Conservation (phyloP, 106 monocot genomes). For the Cymbidium sinense region DNA sequence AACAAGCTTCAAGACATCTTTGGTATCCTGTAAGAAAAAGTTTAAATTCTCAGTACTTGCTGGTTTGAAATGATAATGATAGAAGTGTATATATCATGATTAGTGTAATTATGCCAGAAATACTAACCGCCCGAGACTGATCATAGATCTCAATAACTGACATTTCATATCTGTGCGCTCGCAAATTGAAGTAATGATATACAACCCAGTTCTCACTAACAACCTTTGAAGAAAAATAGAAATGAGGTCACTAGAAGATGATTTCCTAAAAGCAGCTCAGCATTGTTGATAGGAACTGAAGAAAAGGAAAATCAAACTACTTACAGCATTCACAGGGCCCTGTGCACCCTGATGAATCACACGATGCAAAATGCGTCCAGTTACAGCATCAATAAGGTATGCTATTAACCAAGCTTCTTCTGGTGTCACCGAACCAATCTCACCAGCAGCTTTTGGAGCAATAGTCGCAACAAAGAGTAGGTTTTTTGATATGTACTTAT, state of each 20-base stretch:
- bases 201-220: conserved; percentile 98
- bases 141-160: conserved; percentile 96
- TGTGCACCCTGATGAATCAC: conserved; percentile 89
- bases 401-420: conserved; percentile 81
- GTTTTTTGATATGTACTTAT: conserved; percentile 90
- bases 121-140: conserved; percentile 82
- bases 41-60: not conserved
- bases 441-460: conserved; percentile 73
- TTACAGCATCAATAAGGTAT: conserved; percentile 91
- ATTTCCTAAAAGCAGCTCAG: conserved; percentile 6
- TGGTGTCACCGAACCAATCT: conserved; percentile 78
- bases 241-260: conserved; percentile 3
- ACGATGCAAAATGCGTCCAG: conserved; percentile 87
- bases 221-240: conserved; percentile 41
- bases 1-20: conserved; percentile 88
- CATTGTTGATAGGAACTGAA: not conserved
- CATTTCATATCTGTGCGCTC: conserved; percentile 98
- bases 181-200: conserved; percentile 99
- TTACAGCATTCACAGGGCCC: conserved; percentile 93
- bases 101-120: conserved; percentile 2
- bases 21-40: conserved; percentile 64
- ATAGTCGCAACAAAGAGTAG: conserved; percentile 81
- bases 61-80: not conserved
- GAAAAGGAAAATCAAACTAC: conserved; percentile 13
- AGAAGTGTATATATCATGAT: not conserved